Conservation (phyloP, 106 monocot species). For the Dendrobium nobile region DNA sequence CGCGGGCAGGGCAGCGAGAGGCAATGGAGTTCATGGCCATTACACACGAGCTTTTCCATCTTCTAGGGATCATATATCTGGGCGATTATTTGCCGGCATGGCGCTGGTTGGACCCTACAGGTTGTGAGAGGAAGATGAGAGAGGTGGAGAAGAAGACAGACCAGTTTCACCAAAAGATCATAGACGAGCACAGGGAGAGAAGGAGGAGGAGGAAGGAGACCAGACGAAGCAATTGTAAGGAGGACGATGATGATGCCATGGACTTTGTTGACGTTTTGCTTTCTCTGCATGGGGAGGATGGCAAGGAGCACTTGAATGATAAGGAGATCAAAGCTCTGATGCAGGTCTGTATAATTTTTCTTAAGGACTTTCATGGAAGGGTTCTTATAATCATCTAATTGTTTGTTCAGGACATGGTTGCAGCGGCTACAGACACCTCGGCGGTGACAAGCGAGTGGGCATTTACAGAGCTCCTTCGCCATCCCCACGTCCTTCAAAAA, state of each 20-base stretch:
- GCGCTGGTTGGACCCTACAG: conserved; percentile 72
- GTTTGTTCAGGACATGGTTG: conserved; percentile 78
- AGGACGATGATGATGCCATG: conserved; percentile 28
- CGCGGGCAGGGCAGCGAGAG: conserved; percentile 25
- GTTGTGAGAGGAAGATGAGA: conserved; percentile 86
- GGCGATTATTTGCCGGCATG: conserved; percentile 81
- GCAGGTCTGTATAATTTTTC: conserved; percentile 32
- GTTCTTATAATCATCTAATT: background rate
- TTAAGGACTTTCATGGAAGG: too few relatives aligned
- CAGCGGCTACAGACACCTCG: conserved; percentile 78
- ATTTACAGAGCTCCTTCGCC: conserved; percentile 68
- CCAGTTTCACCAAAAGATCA: conserved; percentile 73
- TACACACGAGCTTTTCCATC: conserved; percentile 70
- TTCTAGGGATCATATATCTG: conserved; percentile 58
- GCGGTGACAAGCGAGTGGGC: conserved; percentile 89
- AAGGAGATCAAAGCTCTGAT: conserved; percentile 80
- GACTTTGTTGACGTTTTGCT: conserved; percentile 94
- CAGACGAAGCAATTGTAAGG: conserved; percentile 17
- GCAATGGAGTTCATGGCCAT: conserved; percentile 74
- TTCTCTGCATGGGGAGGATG: conserved; percentile 77
- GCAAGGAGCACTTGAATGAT: conserved; percentile 74
- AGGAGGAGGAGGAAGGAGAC: background rate
- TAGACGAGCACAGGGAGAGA: conserved; percentile 20
- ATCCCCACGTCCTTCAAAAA: conserved; percentile 51
- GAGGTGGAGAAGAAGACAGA: conserved; percentile 81